Conservation (phyloP, 2,329 filamentous ascomycete species). For the Colletotrichum sp. region DNA sequence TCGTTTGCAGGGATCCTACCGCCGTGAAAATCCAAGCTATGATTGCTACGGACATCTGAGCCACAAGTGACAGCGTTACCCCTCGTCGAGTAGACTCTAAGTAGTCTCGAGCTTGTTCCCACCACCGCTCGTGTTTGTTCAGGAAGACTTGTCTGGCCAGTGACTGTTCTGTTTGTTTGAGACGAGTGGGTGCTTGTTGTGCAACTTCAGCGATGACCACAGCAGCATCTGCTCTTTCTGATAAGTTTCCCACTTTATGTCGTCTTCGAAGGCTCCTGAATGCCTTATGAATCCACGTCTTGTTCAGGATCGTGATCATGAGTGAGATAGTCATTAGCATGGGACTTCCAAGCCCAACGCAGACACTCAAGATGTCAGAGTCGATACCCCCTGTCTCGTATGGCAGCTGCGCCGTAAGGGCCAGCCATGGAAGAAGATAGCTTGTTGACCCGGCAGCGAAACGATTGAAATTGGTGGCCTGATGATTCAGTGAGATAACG, state of each 20-base stretch:
- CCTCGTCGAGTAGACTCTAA: accelerated
- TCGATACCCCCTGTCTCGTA: neutral
- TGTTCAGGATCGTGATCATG: neutral
- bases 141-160: neutral
- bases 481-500: neutral
- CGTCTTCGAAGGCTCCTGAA: neutral
- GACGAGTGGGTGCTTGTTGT: neutral
- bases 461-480: neutral
- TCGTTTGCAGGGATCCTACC: neutral
- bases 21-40: neutral
- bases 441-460: neutral
- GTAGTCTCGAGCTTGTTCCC: accelerated
- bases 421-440: neutral
- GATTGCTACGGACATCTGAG: accelerated
- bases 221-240: neutral
- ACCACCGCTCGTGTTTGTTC: accelerated
- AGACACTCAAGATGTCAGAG: neutral
- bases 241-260: neutral
- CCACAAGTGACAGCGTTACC: accelerated
- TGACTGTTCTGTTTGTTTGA: accelerated
- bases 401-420: neutral
- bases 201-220: accelerated
- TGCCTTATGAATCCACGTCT: neutral
- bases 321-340: neutral
- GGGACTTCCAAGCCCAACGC: neutral